These are phyloP conservation scores for Neonectria sp. DNA, from an alignment of 2,329 filamentous ascomycete species.

Conservation along the genomic window DNA sequence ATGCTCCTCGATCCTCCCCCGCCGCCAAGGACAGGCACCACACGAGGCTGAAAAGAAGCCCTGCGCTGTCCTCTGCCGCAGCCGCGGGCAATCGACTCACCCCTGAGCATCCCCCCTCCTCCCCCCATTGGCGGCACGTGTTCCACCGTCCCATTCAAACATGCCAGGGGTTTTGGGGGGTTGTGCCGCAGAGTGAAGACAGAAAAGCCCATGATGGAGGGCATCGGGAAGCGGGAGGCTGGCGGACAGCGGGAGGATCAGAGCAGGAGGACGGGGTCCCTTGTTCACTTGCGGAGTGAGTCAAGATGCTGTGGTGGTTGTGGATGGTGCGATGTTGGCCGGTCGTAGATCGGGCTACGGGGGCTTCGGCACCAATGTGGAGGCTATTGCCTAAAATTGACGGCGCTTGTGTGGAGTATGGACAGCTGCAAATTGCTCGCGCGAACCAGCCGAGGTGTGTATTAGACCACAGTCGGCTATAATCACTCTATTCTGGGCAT, in stretches of 20 bases:
- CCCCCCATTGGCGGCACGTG: too few species aligned
- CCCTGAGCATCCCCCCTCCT: not conserved
- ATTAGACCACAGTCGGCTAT: too few species aligned
- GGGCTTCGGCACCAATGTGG: slow-evolving; percentile 36
- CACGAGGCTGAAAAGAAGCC: slow-evolving; percentile 24
- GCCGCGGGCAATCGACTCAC: slow-evolving; percentile 11
- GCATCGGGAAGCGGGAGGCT: slow-evolving; percentile 4
- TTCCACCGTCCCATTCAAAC: too few species aligned
- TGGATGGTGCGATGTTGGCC: slow-evolving; percentile 16
- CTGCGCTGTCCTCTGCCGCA: not conserved
- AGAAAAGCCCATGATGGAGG: not conserved
- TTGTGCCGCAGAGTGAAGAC: not conserved
- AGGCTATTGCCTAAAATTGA: slow-evolving; percentile 45
- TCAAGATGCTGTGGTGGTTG: slow-evolving; percentile 9
- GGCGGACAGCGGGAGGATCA: not conserved
- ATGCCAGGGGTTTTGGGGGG: too few species aligned
- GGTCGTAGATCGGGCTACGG: slow-evolving; percentile 21
- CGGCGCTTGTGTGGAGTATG: slow-evolving; percentile 1
- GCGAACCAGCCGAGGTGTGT: not conserved
- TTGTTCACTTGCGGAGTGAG: slow-evolving; percentile 15
- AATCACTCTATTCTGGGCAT: slow-evolving; percentile 3
- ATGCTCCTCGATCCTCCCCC: not conserved
- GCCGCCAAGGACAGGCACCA: slow-evolving; percentile 1
- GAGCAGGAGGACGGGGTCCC: slow-evolving; percentile 1
- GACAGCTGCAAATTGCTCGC: not conserved